phyloP scores from a whole-genome alignment of 1,284 basidiomycete genomes.

The Trametes versicolor region DNA sequence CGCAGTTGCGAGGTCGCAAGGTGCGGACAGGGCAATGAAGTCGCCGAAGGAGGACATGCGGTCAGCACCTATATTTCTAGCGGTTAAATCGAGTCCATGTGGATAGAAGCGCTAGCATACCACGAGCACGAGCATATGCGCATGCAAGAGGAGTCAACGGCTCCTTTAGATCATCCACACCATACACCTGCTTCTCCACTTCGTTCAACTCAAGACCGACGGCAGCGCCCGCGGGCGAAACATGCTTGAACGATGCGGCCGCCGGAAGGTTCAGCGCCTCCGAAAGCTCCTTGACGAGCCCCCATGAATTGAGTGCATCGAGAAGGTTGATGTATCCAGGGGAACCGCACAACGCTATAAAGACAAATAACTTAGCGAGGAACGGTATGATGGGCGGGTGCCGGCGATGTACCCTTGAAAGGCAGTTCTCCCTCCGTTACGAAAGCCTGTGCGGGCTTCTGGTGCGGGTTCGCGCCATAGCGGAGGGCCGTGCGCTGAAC shows the following conservation, averaged over 20 bases:
- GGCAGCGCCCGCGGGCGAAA: constrained; percentile 97
- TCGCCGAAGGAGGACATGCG: constrained; percentile 99
- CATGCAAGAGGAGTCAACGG: constrained; percentile 89
- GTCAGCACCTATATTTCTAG: constrained; percentile 77
- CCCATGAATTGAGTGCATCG: constrained; percentile 97
- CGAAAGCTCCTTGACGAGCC: constrained; percentile 94
- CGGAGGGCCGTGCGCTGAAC: constrained; percentile 90
- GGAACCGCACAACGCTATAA: constrained; percentile 87
- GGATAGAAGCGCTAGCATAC: constrained; percentile 47
- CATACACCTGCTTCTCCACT: constrained; percentile 94
- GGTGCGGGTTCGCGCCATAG: constrained; percentile 99
- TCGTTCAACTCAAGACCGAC: constrained; percentile 89
- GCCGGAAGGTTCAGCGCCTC: constrained; percentile 90
- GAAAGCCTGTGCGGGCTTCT: constrained; percentile 98
- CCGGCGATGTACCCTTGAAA: constrained; percentile 78
- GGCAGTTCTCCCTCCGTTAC: constrained; percentile 92
- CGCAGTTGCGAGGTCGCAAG: constrained; percentile 94
- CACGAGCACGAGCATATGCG: constrained; percentile 96
- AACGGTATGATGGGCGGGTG: neutral
- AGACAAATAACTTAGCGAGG: neutral
- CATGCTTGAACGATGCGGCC: constrained; percentile 99
- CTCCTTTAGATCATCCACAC: constrained; percentile 94
- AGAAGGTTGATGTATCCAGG: constrained; percentile 99
- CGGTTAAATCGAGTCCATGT: constrained; percentile 6
- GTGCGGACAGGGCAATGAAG: constrained; percentile 95